These are phyloP conservation scores for Talaromyces marneffei DNA, from an alignment of 2,329 filamentous ascomycete species.

Conservation along the genomic window DNA sequence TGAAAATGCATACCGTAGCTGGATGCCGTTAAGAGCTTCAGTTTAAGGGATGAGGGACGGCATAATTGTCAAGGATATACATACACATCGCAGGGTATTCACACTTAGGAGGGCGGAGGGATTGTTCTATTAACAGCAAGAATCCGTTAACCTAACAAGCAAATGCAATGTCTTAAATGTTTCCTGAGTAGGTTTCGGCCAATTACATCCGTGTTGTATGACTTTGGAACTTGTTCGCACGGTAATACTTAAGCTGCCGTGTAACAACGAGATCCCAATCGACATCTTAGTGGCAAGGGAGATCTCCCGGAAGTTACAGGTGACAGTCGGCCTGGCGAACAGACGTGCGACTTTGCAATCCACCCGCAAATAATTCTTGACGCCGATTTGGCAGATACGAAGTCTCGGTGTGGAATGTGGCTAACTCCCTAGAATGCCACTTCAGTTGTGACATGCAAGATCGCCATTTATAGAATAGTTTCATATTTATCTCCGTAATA, in stretches of 20 bases:
- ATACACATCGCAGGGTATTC: neutral
- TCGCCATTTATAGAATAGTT: neutral
- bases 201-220: neutral
- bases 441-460: neutral
- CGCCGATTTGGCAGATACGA: neutral
- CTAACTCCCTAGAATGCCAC: neutral
- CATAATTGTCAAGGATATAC: neutral
- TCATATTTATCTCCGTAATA: too few relatives aligned
- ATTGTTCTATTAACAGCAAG: too few relatives aligned
- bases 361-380: neutral
- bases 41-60: neutral
- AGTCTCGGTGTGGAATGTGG: neutral
- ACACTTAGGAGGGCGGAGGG: neutral
- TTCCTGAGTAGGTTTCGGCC: too few relatives aligned
- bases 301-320: too few relatives aligned
- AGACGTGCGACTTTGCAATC: neutral
- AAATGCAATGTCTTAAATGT: too few relatives aligned
- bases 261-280: neutral
- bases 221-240: neutral
- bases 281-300: too few relatives aligned
- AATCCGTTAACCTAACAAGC: neutral
- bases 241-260: neutral
- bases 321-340: neutral
- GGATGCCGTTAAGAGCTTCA: neutral
- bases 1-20: neutral